phyloP scores from a whole-genome alignment of 2,329 filamentous ascomycete species.

The Colletotrichum tropicale region DNA sequence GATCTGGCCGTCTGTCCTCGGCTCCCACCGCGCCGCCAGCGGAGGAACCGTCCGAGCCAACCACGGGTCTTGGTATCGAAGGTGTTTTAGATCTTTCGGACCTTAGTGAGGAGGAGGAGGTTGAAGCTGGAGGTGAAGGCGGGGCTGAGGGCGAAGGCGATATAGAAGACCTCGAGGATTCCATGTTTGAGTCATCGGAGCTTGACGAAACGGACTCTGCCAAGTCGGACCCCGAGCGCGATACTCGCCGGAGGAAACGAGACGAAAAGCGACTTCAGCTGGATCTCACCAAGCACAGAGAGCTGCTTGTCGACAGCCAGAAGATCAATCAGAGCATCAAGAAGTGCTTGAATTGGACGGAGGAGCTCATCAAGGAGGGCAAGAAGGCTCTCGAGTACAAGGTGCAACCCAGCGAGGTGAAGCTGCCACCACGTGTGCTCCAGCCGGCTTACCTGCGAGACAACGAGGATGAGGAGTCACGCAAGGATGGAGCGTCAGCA shows the following conservation, averaged over 20 bases:
- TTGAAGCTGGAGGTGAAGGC: constrained; percentile 7
- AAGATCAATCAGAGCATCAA: constrained; percentile 96
- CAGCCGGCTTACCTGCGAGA: constrained; percentile 67
- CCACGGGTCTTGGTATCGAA: constrained; percentile 47
- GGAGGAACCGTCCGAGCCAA: constrained; percentile 47
- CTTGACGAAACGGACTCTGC: constrained; percentile 45
- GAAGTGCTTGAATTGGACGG: constrained; percentile 86
- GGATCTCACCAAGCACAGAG: constrained; percentile 87
- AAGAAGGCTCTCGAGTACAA: constrained; percentile 85
- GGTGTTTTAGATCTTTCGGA: constrained; percentile 50
- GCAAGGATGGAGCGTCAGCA: constrained; percentile 24
- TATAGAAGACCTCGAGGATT: constrained; percentile 52
- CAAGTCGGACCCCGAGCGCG: constrained; percentile 33
- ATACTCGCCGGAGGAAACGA: constrained; percentile 64
- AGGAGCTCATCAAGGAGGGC: constrained; percentile 87
- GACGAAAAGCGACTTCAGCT: constrained; percentile 85
- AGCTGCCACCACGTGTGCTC: constrained; percentile 81
- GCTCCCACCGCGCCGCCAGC: constrained; percentile 49
- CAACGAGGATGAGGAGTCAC: constrained; percentile 36
- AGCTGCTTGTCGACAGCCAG: constrained; percentile 86
- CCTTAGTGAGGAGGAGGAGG: constrained; percentile 52
- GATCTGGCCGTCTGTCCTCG: constrained; percentile 73
- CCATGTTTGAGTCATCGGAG: constrained; percentile 33
- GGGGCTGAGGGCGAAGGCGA: constrained; percentile 34
- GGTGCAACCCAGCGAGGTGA: constrained; percentile 79